These are phyloP conservation scores for Apiospora arundinis DNA, from an alignment of 2,329 filamentous ascomycete genomes.

Conservation along the genomic window DNA sequence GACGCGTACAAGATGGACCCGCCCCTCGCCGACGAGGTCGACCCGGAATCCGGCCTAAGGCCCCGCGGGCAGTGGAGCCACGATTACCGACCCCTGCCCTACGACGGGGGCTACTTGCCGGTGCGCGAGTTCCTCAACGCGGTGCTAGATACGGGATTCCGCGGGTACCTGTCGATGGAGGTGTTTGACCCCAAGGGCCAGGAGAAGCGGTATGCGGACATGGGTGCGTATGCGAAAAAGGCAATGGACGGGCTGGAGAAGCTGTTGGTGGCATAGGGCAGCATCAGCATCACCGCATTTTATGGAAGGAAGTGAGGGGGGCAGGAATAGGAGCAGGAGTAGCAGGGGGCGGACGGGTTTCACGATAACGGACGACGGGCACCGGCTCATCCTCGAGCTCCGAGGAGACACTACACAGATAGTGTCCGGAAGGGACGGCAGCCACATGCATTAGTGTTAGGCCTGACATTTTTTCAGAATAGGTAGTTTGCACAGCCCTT, in stretches of 20 bases:
- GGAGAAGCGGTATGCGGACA: constrained; percentile 50
- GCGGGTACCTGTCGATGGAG: constrained; percentile 72
- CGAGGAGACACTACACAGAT: no score
- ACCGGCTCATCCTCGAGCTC: no score
- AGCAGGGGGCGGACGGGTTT: no score
- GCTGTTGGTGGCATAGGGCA: constrained; percentile 33
- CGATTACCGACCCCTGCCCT: constrained; percentile 72
- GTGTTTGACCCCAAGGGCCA: constrained; percentile 68
- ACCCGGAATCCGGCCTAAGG: constrained; percentile 59
- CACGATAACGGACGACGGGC: no score
- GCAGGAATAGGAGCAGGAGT: no score
- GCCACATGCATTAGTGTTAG: no score
- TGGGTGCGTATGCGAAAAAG: constrained; percentile 55
- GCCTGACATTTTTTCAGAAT: no score
- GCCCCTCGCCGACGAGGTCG: constrained; percentile 57
- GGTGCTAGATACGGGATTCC: constrained; percentile 71
- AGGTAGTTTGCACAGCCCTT: no score
- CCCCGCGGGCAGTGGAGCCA: constrained; percentile 75
- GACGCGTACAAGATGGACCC: constrained; percentile 71
- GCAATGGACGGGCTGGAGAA: constrained; percentile 55
- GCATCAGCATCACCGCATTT: no score
- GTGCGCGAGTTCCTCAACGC: constrained; percentile 68
- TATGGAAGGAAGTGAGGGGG: no score
- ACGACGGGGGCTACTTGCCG: constrained; percentile 73
- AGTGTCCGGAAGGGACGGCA: no score